Base-by-base conservation (phyloP, 768 basidiomycete genomes). In the Collybia sp. region DNA sequence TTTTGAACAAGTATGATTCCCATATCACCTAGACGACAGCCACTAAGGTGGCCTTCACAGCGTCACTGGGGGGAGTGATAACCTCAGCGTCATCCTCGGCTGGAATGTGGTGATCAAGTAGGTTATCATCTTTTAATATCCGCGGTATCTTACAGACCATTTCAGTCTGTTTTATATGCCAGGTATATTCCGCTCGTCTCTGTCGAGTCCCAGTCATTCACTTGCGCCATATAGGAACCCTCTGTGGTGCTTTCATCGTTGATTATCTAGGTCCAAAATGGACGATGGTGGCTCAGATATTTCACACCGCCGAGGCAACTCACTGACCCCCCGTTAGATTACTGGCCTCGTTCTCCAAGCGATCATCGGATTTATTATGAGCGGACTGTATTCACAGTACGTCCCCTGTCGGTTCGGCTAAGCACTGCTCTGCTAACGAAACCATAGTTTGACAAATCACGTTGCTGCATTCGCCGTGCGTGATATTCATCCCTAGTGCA, bases 91-190 rank as follows among this genome's bases (percentile, higher is more conserved):
- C 37, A 72, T 86, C 11, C 82, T 93, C 50, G 91, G 91, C 13
- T 93, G 91, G 93, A 79, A 76, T 52, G 83, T 87, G 36, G 80
- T 93, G 20, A 85, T 92, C 69, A 87, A 88, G 88, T 88, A 61
- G 37, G 77, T 53, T 11, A 15, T 36, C 33, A 2, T 30, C 42
- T 48, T 20, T 38, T 6, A 31, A 32, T 41, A 1, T 43, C 11
- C 9, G 17, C 18, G 25, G 12, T 2, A 0, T 12, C 5, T 36
- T 40, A 43, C 42, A 40, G 15, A 46, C 30, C 25, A 12, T 12
- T 34, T 17, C 53, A 58, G 57, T 44, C 43, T 72, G 50, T 69
- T 69, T 52, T 73, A 67, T 54, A 70, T 68, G 53, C 66, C 68
- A 17, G 73, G 73, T 52, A 48, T 20, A 40, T 15, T 44, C 42